A percentile compares a stretch with the other conserved stretches of the same genome.
phyloP scores from a whole-genome alignment of 257 asterid species.

The Prunella vulgaris region DNA sequence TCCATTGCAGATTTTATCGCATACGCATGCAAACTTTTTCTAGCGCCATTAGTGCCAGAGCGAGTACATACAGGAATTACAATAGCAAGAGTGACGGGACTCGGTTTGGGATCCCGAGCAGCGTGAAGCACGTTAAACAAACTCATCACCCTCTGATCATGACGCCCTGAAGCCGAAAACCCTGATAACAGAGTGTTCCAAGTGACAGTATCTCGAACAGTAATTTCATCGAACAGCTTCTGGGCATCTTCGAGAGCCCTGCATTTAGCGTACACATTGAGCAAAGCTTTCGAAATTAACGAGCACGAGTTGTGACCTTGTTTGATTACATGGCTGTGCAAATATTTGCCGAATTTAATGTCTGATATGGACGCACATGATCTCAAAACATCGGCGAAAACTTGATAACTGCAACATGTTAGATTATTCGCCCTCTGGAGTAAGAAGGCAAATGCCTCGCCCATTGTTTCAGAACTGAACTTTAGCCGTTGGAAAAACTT shows the following conservation, averaged over 20 bases:
- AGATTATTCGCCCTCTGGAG: slow-evolving; percentile 33
- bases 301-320: slow-evolving; percentile 56
- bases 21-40: slow-evolving; percentile 55
- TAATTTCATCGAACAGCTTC: slow-evolving; percentile 41
- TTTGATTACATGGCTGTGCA: slow-evolving; percentile 55
- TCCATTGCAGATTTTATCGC: slow-evolving; percentile 61
- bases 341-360: slow-evolving; percentile 42
- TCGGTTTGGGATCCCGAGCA: slow-evolving; percentile 39
- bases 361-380: slow-evolving; percentile 49
- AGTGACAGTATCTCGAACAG: slow-evolving; percentile 45
- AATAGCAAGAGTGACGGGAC: slow-evolving; percentile 60
- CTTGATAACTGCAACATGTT: slow-evolving; percentile 33
- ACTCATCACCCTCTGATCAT: slow-evolving; percentile 43
- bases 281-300: slow-evolving; percentile 52
- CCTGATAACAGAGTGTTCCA: slow-evolving; percentile 85
- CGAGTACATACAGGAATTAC: slow-evolving; percentile 65
- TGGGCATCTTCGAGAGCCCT: slow-evolving; percentile 53
- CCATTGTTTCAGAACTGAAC: slow-evolving; percentile 23
- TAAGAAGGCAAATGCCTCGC: slow-evolving; percentile 34
- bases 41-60: slow-evolving; percentile 32
- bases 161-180: slow-evolving; percentile 44
- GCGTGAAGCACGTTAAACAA: slow-evolving; percentile 44
- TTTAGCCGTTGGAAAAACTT: neutral
- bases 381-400: slow-evolving; percentile 50
- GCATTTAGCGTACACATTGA: slow-evolving; percentile 85